Conservation (phyloP, 768 basidiomycete species). For the Panellus pusillus region DNA sequence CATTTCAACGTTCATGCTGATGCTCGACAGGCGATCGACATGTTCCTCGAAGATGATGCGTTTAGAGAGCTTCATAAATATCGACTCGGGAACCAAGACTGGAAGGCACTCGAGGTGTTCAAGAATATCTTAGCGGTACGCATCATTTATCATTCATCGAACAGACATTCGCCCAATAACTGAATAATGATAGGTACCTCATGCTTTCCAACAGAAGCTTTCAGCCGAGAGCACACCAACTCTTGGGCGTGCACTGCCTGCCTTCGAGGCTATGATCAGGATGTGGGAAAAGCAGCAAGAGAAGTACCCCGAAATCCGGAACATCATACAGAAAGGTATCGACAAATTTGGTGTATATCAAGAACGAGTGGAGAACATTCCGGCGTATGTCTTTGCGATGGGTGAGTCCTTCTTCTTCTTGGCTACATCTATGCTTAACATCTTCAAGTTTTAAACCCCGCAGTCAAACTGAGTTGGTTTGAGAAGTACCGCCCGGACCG, state of each 20-base stretch:
- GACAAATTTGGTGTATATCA: conserved; percentile 12
- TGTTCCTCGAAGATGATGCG: conserved; percentile 21
- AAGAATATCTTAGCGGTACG: conserved; percentile 29
- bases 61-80: conserved; percentile 28
- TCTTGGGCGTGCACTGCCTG: conserved; percentile 14
- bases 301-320: not conserved
- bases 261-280: conserved; percentile 18
- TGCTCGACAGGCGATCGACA: conserved; percentile 26
- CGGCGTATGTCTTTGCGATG: conserved; percentile 1
- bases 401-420: not conserved
- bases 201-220: conserved; percentile 23
- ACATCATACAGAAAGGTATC: conserved; percentile 14
- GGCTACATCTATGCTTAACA: no score
- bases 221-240: conserved; percentile 20
- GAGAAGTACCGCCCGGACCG: not conserved
- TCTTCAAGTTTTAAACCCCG: conserved; percentile 18
- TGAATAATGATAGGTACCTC: no score
- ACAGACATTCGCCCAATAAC: no score
- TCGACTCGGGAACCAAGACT: conserved; percentile 23
- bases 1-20: conserved; percentile 8
- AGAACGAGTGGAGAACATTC: conserved; percentile 1
- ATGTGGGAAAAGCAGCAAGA: conserved; percentile 6
- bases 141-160: no score
- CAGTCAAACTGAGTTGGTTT: conserved; percentile 12
- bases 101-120: conserved; percentile 26